These are phyloP conservation scores for Fomitopsis pulvina DNA, from an alignment of 768 basidiomycete species.

Conservation along the genomic window DNA sequence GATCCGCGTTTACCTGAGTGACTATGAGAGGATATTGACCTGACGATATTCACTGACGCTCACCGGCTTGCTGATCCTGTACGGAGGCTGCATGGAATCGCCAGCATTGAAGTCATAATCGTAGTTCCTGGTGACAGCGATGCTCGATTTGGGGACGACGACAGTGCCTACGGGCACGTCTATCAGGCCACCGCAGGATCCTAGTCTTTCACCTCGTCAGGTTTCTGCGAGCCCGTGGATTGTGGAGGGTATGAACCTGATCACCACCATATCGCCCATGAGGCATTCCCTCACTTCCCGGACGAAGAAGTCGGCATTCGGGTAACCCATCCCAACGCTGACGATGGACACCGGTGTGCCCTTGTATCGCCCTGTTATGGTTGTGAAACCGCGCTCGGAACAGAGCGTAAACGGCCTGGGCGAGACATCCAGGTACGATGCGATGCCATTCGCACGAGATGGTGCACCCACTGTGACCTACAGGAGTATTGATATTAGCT, in stretches of 20 bases:
- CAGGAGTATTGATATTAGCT: background rate
- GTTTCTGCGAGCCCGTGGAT: background rate
- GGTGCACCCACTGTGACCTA: conserved; percentile 74
- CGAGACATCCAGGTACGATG: conserved; percentile 50
- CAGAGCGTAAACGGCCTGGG: conserved; percentile 55
- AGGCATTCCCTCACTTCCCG: conserved; percentile 74
- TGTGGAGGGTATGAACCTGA: conserved; percentile 30
- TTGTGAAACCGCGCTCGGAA: conserved; percentile 68
- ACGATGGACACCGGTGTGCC: conserved; percentile 63
- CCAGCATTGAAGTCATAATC: conserved; percentile 65
- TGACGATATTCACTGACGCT: conserved; percentile 11
- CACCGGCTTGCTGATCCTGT: conserved; percentile 64
- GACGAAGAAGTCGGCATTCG: conserved; percentile 84
- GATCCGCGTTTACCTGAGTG: conserved; percentile 55
- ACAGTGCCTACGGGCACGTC: conserved; percentile 70
- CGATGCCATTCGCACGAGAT: conserved; percentile 56
- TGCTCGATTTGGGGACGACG: conserved; percentile 61
- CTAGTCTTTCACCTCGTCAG: conserved; percentile 43
- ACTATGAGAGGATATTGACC: conserved; percentile 5
- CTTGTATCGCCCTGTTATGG: conserved; percentile 34
- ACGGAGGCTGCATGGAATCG: conserved; percentile 41
- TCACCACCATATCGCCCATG: conserved; percentile 49
- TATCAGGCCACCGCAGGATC: conserved; percentile 70
- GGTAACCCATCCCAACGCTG: conserved; percentile 78
- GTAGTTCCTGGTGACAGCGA: conserved; percentile 68